Evolutionary conservation across 208 protist genomes (phyloP).

Genomic region (Crithidia fasciculata): DNA sequence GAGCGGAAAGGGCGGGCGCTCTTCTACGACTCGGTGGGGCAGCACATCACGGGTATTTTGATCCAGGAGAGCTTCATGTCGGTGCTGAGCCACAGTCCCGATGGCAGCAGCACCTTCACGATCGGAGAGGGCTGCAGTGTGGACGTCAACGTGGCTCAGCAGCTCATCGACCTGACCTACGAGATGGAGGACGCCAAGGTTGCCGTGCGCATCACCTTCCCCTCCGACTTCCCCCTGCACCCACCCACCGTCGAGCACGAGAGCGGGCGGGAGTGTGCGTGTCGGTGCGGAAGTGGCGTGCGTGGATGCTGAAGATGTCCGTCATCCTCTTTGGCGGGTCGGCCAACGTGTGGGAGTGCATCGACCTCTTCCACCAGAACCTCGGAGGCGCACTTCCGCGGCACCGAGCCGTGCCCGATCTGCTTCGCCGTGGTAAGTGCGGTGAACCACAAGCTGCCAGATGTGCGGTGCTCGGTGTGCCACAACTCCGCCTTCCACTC

Average conservation of each 20-base stretch:
- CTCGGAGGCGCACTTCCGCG: conserved; percentile 91
- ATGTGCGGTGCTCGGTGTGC: conserved; percentile 88
- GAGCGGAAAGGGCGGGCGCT: conserved; percentile 74
- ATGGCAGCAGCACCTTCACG: conserved; percentile 65
- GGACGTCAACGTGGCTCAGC: conserved; percentile 57
- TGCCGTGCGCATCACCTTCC: conserved; percentile 74
- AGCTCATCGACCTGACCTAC: conserved; percentile 72
- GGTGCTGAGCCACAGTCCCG: conserved; percentile 72
- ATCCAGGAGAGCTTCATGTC: conserved; percentile 78
- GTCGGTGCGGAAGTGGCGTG: conserved; percentile 76
- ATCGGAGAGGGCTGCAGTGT: conserved; percentile 73
- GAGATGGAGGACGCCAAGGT: conserved; percentile 86
- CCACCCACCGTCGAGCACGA: conserved; percentile 58
- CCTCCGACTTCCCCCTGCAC: conserved; percentile 72
- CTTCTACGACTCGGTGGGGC: conserved; percentile 69
- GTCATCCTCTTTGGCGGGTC: conserved; percentile 82
- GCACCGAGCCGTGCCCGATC: conserved; percentile 91
- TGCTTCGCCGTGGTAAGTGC: conserved; percentile 90
- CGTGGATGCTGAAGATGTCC: conserved; percentile 92
- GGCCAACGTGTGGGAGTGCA: conserved; percentile 84
- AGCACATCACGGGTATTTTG: conserved; percentile 72
- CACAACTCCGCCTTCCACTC: conserved; percentile 88
- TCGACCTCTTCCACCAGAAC: conserved; percentile 89
- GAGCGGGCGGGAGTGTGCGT: conserved; percentile 72
- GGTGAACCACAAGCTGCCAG: conserved; percentile 79